Conservation (phyloP, 2,329 filamentous ascomycete genomes). For the Curvularia lunata region DNA sequence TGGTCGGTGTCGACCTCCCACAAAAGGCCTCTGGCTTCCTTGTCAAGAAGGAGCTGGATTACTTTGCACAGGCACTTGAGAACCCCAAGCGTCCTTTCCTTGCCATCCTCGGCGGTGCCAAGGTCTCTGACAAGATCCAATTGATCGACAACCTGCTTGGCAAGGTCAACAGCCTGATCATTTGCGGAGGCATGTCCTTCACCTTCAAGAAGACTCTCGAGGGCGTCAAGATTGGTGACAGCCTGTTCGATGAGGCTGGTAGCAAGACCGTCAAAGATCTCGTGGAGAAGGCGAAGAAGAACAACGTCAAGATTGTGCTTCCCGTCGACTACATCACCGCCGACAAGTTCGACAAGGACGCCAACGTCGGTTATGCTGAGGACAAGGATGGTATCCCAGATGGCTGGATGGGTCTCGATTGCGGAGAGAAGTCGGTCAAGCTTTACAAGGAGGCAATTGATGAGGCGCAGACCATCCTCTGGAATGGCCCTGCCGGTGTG, state of each 20-base stretch:
- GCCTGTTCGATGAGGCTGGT: conserved; percentile 90
- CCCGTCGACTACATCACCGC: conserved; percentile 95
- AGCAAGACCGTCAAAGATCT: conserved; percentile 88
- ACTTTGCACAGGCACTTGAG: conserved; percentile 97
- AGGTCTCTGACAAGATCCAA: conserved; percentile 99
- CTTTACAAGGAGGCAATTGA: conserved; percentile 87
- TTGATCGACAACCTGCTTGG: conserved; percentile 98
- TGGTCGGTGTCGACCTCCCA: conserved; percentile 95
- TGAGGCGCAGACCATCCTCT: conserved; percentile 93
- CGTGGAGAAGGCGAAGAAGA: conserved; percentile 93
- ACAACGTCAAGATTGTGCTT: conserved; percentile 93
- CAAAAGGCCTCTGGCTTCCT: conserved; percentile 98
- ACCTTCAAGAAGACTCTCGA: conserved; percentile 99
- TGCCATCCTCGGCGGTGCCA: conserved; percentile 96
- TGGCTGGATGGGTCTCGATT: conserved; percentile 98
- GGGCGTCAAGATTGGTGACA: conserved; percentile 86
- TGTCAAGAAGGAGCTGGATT: conserved; percentile 99
- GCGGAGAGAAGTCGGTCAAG: conserved; percentile 85
- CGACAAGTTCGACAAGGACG: conserved; percentile 90
- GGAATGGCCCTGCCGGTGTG: conserved; percentile 97
- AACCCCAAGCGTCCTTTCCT: conserved; percentile 93
- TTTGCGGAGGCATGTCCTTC: conserved; percentile 98
- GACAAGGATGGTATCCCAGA: conserved; percentile 91
- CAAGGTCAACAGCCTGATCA: conserved; percentile 96
- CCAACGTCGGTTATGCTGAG: conserved; percentile 78